Percentiles rank a stretch among this genome's conserved stretches.
Evolutionary conservation across 176 grass and related monocot genomes (phyloP).

Genomic region (Elymus sibiricus): DNA sequence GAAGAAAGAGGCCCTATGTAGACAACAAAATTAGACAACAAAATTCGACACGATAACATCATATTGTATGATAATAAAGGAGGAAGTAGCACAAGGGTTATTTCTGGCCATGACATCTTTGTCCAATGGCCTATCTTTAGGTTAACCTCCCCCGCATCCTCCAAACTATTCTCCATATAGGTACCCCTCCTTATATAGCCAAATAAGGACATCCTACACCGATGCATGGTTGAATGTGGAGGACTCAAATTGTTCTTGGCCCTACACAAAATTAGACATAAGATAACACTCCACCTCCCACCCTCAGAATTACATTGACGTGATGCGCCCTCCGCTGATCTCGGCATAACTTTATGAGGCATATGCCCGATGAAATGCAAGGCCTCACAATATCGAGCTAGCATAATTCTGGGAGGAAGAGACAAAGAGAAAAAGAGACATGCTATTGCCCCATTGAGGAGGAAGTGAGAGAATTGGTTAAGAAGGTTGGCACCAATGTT

Average conservation of each 20-base stretch:
- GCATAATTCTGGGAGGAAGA: slow-evolving; percentile 11
- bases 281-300: slow-evolving; percentile 22
- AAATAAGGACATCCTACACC: slow-evolving; percentile 20
- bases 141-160: slow-evolving; percentile 17
- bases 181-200: slow-evolving; percentile 37
- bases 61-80: slow-evolving; percentile 1
- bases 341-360: slow-evolving; percentile 5
- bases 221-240: slow-evolving; percentile 29
- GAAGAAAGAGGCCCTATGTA: neutral
- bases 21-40: neutral
- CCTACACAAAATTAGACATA: slow-evolving; percentile 33
- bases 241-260: slow-evolving; percentile 23
- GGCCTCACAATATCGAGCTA: slow-evolving; percentile 31
- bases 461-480: neutral
- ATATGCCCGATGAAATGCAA: neutral
- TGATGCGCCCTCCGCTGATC: slow-evolving; percentile 26
- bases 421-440: slow-evolving; percentile 12
- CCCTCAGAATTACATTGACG: slow-evolving; percentile 29
- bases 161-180: slow-evolving; percentile 32
- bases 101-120: slow-evolving; percentile 21
- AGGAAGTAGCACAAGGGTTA: neutral
- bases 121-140: slow-evolving; percentile 43
- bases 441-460: slow-evolving; percentile 13
- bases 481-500: slow-evolving; percentile 12
- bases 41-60: neutral